Base-by-base conservation (phyloP, 768 basidiomycete species). In the Lentinula raphanica region DNA sequence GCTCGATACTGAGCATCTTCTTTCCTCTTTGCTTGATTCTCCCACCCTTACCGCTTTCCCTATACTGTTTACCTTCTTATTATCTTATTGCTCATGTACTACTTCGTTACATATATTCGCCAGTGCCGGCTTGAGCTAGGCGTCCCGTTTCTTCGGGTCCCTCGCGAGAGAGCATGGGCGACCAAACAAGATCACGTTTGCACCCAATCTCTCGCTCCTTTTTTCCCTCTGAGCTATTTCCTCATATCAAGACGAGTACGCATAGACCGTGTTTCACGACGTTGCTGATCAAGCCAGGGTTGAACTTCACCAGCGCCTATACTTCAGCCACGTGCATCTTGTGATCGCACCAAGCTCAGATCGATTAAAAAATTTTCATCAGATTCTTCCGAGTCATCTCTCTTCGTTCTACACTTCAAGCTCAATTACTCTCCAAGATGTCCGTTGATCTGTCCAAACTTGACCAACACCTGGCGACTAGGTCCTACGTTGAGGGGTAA, bases 401-500 rank as follows among this genome's bases (percentile, higher is more conserved):
- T 36, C 32, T 23, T 11, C 17, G 21, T 56, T 21, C 23, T 28
- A 13, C 19, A 7, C 42, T 23, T 45, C 60, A n/a, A n/a, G n/a
- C n/a, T n/a, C 67, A 64, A 65, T 69, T 61, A 63, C 68, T 67
- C 60, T 59, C 59, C 59, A 72, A 66, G 67, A 92, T 90, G 89
- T 81, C 88, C 66, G 77, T 75, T 63, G 76, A 91, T 72, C 78
- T 90, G 63, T 62, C 69, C 28, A 84, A 88, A 64, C 88, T 98
- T 68, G 91, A 98, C 70, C 71, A 86, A 58, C 92, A 95, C 81
- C 91, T 99, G 66, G 71, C 86, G 58, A 83, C 87, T 67, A 81
- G 91, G 71, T 92, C 92, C 59, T 96, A 96, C 72, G 80, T 96
- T 50, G 90, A 94, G 71, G 94, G 94, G 94, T 95, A 58, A 82